Evolutionary conservation across 208 protist species (phyloP).

Genomic region (Trypanosoma vivax): DNA sequence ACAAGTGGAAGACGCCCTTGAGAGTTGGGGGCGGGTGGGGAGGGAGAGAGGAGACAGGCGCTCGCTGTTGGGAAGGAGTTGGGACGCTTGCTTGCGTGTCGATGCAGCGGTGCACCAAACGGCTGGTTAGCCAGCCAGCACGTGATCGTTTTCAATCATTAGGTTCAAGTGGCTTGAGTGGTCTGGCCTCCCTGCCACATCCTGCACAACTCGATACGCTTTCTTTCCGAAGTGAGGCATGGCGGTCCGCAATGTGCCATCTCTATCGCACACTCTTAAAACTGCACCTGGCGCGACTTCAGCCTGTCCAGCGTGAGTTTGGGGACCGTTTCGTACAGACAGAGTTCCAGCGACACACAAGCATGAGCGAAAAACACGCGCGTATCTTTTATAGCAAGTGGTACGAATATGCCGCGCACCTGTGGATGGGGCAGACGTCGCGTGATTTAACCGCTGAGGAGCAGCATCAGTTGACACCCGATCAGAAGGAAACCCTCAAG

Average conservation of each 20-base stretch:
- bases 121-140: too few relatives aligned
- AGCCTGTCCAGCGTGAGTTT: constrained; percentile 65
- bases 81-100: too few relatives aligned
- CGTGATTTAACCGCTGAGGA: constrained; percentile 74
- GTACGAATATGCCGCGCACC: constrained; percentile 81
- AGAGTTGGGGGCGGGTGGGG: too few relatives aligned
- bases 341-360: constrained; percentile 71
- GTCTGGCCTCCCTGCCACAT: constrained; percentile 43
- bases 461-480: constrained; percentile 49
- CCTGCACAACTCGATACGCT: constrained; percentile 41
- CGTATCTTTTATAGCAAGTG: constrained; percentile 78
- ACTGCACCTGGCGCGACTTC: constrained; percentile 74
- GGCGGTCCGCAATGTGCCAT: constrained; percentile 52
- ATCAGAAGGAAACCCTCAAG: constrained; percentile 71
- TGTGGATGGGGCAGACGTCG: constrained; percentile 60
- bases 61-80: too few relatives aligned
- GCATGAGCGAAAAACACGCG: constrained; percentile 53
- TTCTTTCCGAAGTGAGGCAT: constrained; percentile 40
- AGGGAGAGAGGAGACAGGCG: too few relatives aligned
- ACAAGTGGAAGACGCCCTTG: too few relatives aligned
- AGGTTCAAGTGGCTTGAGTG: background rate
- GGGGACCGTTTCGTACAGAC: constrained; percentile 79
- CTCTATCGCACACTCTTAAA: constrained; percentile 77
- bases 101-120: too few relatives aligned
- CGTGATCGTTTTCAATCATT: background rate